Base-by-base conservation (phyloP, 345 rosid genomes). In the Acer yangbiense region DNA sequence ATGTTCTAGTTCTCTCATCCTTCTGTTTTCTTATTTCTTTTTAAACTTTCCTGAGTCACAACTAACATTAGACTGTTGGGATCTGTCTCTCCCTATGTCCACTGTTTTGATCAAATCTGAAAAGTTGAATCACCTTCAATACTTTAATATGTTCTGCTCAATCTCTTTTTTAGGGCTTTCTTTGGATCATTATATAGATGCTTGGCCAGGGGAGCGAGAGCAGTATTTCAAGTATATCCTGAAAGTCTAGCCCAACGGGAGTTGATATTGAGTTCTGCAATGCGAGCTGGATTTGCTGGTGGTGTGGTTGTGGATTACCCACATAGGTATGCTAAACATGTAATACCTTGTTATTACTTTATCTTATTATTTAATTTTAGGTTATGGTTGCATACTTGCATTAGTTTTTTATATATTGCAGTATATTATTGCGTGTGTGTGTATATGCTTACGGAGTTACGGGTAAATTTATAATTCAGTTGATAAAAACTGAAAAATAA, bases 281-380 rank as follows among this genome's bases (percentile, higher is more conserved):
- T 92, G 89, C 92, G 89, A 60, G 91, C 97, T 84, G 97, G 98
- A 66, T 96, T 96, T 82, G 90, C 97, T 39, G 97, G 99, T 63
- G 97, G 98, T 21, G 90, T 96, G 66, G 97, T 96, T 76, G 89
- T 94, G 44, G 98, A 96, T 77, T 96, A 76, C 80, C 99, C 99
- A 2, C 97, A 89, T 84, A 96, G 99, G 98, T 96, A 87, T 75
- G 63, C 68, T 20, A 46, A 21, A 50, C 43, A 62, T 63, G 64
- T 7, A 17, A 54, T 54, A 20, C 11, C 12, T 11, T 58, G 63
- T 21, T 58, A 16, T n/a, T 58, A n/a, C 23, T 57, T 54, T 57
- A 57, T 57, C 25, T 18, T n/a, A 57, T 17, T 57, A 57, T 57
- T 20, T 8, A 17, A 57, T 57, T 57, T n/a, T 17, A 20, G 7